Conservation (phyloP, 495 filamentous ascomycete species). For the Penicillium canariense region DNA sequence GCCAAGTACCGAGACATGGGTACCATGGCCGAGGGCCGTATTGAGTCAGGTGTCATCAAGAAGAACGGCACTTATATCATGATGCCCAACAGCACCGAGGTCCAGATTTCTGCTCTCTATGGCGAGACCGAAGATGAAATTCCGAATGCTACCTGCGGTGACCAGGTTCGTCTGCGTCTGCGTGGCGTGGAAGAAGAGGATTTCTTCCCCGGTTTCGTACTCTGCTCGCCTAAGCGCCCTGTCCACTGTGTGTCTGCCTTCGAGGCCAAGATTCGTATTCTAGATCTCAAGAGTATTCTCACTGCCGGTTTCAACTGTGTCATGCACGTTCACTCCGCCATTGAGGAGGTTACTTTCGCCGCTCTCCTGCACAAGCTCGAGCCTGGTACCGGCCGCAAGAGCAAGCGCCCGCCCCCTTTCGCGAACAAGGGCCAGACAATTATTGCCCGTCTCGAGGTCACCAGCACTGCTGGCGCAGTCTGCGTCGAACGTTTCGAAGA, state of each 20-base stretch:
- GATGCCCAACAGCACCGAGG: constrained; percentile 88
- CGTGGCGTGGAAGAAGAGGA: constrained; percentile 97
- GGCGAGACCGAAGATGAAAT: constrained; percentile 97
- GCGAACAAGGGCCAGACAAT: constrained; percentile 90
- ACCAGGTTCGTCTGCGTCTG: constrained; percentile 90
- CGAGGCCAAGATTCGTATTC: constrained; percentile 91
- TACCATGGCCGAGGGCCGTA: constrained; percentile 95
- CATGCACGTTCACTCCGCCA: constrained; percentile 85
- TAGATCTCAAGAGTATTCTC: constrained; percentile 95
- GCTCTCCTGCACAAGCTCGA: constrained; percentile 90
- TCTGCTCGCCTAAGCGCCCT: constrained; percentile 86
- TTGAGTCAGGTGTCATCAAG: constrained; percentile 89
- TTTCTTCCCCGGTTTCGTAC: constrained; percentile 92
- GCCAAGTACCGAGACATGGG: constrained; percentile 97
- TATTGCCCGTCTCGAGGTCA: constrained; percentile 87
- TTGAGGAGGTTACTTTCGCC: constrained; percentile 90
- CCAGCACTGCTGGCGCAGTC: constrained; percentile 76
- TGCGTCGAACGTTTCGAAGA: constrained; percentile 94
- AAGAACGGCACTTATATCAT: constrained; percentile 79
- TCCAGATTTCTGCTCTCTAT: constrained; percentile 79
- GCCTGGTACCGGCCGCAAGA: constrained; percentile 92
- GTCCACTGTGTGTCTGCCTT: constrained; percentile 89
- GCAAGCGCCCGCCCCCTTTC: constrained; percentile 87
- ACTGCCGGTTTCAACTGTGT: constrained; percentile 88
- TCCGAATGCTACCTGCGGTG: constrained; percentile 73